Evolutionary conservation across 164 flowering plant genomes (phyloP), one percentile per base, ranked within the genome.

Genomic region (Annona cherimola): DNA sequence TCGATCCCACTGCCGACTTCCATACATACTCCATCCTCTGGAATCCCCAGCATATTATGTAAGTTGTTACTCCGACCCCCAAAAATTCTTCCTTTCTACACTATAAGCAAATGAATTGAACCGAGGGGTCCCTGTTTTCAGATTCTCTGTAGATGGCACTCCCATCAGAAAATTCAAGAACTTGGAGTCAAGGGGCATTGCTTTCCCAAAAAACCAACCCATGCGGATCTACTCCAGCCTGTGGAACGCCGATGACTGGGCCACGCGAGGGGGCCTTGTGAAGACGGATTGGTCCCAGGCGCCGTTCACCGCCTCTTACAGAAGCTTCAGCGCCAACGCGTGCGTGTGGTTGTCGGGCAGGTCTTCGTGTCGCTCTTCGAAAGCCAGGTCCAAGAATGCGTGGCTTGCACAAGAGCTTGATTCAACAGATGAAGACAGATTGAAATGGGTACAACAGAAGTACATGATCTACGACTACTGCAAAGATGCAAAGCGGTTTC

Each of bases 401-500:
- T 74, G 77, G 77, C 39, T 46, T 3, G 54, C 60, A 0, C 61
- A 78, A 44, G 74, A 14, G 0, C 66, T 74, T 19, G 80, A 74
- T 54, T n/a, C 74, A 54, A 14, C 68, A 35, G 50, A 69, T 41
- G 59, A 63, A 43, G 39, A 54, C 5, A 71, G 63, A 5, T 18
- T 77, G n/a, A 45, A 66, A 26, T 73, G 71, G 74, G 74, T 66
- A 14, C 70, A 66, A 19, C 46, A 62, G 50, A 78, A 78, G 14
- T 78, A 74, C 71, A 78, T 78, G 75, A 78, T 74, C 72, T 74
- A 78, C 69, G 63, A 78, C 69, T 78, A 78, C 54, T 78, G 80
- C 71, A 78, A 41, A 14, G 80, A 78, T 68, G 71, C 41, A 19
- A 74, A 74, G 60, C 64, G 80, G 5, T 78, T 78, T 46, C 75